Conservation (phyloP, 495 filamentous ascomycete species). For the Talaromyces thailandensis region DNA sequence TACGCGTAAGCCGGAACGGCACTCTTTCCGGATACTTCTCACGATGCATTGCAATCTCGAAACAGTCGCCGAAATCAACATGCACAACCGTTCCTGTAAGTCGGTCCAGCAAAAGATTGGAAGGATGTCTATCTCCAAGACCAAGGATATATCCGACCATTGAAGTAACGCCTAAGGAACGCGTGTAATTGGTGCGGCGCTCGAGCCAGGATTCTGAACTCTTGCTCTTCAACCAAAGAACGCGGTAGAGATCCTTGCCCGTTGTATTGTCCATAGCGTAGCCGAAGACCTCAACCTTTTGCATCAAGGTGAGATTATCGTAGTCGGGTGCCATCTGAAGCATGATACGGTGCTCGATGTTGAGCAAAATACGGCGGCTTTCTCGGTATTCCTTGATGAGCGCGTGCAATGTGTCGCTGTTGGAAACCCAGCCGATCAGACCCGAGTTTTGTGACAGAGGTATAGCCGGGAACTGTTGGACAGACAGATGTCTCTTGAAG, state of each 20-base stretch:
- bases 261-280: slow-evolving; percentile 99
- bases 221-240: slow-evolving; percentile 97
- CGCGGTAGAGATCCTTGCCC: slow-evolving; percentile 94
- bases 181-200: slow-evolving; percentile 92
- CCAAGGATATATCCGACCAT: slow-evolving; percentile 99
- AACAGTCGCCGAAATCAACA: slow-evolving; percentile 98
- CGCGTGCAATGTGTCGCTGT: slow-evolving; percentile 93
- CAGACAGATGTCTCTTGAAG: slow-evolving; percentile 92
- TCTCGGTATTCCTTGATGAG: slow-evolving; percentile 96
- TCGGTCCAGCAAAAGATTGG: slow-evolving; percentile 92
- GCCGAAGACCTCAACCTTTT: slow-evolving; percentile 98
- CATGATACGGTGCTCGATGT: slow-evolving; percentile 99
- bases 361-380: slow-evolving; percentile 90
- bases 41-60: slow-evolving; percentile 98
- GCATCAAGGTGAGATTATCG: slow-evolving; percentile 96
- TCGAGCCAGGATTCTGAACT: slow-evolving; percentile 97
- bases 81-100: slow-evolving; percentile 94
- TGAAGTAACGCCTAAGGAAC: slow-evolving; percentile 97
- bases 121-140: slow-evolving; percentile 91
- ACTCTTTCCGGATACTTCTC: slow-evolving; percentile 98
- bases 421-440: slow-evolving; percentile 92
- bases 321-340: slow-evolving; percentile 99
- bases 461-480: slow-evolving; percentile 90
- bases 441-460: slow-evolving; percentile 94
- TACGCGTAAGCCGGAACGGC: slow-evolving; percentile 92